Evolutionary conservation across 2,329 filamentous ascomycete genomes (phyloP).

Genomic region (Ceratocystiopsis minuta): DNA sequence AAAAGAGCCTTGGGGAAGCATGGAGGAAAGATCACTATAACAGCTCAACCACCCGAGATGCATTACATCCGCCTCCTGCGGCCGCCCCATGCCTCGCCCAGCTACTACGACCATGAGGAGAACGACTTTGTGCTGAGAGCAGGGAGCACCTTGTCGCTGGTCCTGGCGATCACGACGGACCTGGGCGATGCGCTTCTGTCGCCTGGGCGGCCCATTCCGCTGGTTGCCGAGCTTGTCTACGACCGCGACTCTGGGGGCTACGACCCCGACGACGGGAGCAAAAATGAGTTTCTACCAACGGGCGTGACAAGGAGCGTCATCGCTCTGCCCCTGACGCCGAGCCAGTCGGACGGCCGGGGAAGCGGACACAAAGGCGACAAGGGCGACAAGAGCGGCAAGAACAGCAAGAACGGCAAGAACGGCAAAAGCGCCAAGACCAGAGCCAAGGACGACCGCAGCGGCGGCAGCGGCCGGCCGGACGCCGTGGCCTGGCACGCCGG

Average conservation of each 20-base stretch:
- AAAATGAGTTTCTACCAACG: no score
- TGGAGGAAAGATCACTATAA: no score
- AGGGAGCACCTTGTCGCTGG: conserved; percentile 16
- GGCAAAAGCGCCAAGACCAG: not conserved
- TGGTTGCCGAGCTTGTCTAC: conserved; percentile 16
- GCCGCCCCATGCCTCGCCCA: conserved; percentile 16
- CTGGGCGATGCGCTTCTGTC: conserved; percentile 35
- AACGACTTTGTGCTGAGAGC: no score
- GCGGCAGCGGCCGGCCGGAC: not conserved
- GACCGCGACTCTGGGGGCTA: conserved; percentile 2
- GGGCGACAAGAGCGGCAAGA: not conserved
- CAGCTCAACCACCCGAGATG: no score
- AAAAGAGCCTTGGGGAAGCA: no score
- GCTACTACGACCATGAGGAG: conserved; percentile 7
- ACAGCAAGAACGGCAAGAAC: not conserved
- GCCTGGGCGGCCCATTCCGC: conserved; percentile 25
- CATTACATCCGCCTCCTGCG: conserved; percentile 39
- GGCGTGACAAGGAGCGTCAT: no score
- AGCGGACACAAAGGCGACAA: no score
- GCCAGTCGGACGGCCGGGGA: not conserved
- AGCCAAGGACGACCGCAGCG: not conserved
- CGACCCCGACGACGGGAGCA: conserved; percentile 1
- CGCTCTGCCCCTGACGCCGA: no score
- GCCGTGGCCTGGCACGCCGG: conserved; percentile 14
- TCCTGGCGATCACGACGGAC: conserved; percentile 39